Base-by-base conservation (phyloP, 1,139 yeast genomes). In the Pichiaceae sp. region DNA sequence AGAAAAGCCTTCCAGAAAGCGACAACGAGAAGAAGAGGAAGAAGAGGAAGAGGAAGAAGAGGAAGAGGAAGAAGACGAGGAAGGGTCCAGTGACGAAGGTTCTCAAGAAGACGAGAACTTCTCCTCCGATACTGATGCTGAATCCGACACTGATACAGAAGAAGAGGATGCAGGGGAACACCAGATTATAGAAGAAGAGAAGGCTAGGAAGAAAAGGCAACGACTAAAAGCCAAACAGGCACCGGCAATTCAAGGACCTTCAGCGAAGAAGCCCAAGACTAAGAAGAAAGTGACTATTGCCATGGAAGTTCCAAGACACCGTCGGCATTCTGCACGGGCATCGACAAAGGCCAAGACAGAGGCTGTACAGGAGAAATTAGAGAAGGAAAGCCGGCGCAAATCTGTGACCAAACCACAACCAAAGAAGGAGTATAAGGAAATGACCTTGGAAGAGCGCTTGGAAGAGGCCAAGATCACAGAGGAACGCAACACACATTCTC, bases 401-500 rank as follows among this genome's bases (percentile, higher is more conserved):
- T 80, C 79, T 19, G 52, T 62, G 4, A 31, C 35, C 5, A 47
- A 42, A 23, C 60, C 55, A 9, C 52, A 57, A 37, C 57, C 50
- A 36, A 57, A 46, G 58, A 53, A 51, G 56, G 58, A 58, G 41
- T 69, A 70, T 38, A 64, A 66, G 14, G 78, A 72, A 45, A 54
- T 83, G 54, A 87, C 98, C 0, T 95, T 91, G 50, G 95, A 81
- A 43, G 95, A 91, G 54, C 68, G 89, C 40, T 62, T 91, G 36
- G 80, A 72, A 11, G 94, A 87, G 53, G 97, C 98, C 0, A 66
- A 78, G 33, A 83, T 80, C 47, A 93, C 97, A 0, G 98, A 91
- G 56, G 70, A 72, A 52, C 70, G 72, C 35, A 91, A 93, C 56
- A 62, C 77, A 4, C 66, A 75, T 23, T 82, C 96, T 3, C 65